Evolutionary conservation across 2,329 filamentous ascomycete species (phyloP), one percentile per base, ranked within the genome.

Genomic region (Pseudogymnoascus sp.): DNA sequence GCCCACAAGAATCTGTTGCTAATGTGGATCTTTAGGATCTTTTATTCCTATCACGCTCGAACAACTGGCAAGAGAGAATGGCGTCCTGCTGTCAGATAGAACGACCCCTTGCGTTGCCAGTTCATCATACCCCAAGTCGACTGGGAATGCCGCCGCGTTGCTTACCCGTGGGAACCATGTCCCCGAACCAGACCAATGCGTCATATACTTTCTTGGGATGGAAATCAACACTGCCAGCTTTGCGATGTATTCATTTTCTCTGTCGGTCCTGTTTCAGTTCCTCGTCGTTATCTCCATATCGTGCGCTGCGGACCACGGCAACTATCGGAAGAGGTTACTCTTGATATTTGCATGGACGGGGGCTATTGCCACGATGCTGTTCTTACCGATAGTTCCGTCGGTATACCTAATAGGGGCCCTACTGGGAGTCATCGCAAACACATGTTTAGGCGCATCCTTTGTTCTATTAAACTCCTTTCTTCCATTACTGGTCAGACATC

Each of bases 1-100:
- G 15, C 76, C 73, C 62, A 69, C 59, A 36, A 40, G 58, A 15
- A 61, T 59, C 8, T 31, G 60, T 21, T 61, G 57, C 66, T 68
- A 64, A 68, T 62, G 63, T 4, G 5, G 29, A 4, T 60, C 62
- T 17, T 62, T 69, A 93, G 91, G 88, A 57, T 95, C 91, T 39
- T 99, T 99, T 75, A 92, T 99, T 64, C 94, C 94, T 24, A 96
- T 99, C 64, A 89, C 94, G 3, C 83, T 99, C 64, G 94, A 99
- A 74, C 92, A 94, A 66, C 84, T 99, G 60, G 92, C 94, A 10
- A 84, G 94, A 69, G 93, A 96, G 71, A 92, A 92, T 73, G 94
- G 94, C 54, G 89, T 96, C 35, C 82, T 97, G 6, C 79, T 93
- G 26, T 87, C 85, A 59, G 90, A 97, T 73, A 86, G 81, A 62